Base-by-base conservation (phyloP, 176 grass and related monocot genomes). In the Zizania latifolia region DNA sequence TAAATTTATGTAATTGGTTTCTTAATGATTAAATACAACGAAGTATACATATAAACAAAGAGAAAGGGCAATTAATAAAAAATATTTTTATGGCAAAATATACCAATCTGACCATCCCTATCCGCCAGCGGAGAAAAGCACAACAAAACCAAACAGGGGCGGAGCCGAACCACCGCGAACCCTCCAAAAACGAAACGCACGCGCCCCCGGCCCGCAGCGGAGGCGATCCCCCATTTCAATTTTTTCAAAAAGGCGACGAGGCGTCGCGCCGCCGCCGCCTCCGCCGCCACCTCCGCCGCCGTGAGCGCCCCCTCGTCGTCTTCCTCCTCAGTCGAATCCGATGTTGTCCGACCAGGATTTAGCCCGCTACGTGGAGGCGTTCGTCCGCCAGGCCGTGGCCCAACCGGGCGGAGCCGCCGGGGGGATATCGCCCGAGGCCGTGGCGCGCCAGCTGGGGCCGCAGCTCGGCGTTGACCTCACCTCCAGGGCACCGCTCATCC, bases 321-420 rank as follows among this genome's bases (percentile, higher is more conserved):
- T n/a, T n/a, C n/a, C n/a, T n/a, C n/a, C n/a, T n/a, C n/a, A n/a
- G 31, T n/a, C 53, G 10, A 10, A 62, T 12, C 74, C 31, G 76
- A 92, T 94, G 95, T 80, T 92, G 59, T 94, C 89, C 39, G 89
- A 99, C 80, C 89, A 99, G 70, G 91, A 99, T 79, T 84, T 99
- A 38, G 89, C 89, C 28, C 68, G 81, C 67, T 99, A 82, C 58
- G 89, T 99, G 65, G 86, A 92, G 76, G 79, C 84, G n/a, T 11
- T 94, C 10, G 88, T 99, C 45, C 86, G 85, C 19, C 95, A 90
- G 72, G 79, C 59, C 40, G 90, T 66, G 8, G 33, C 72, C 24
- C 31, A 61, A 62, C 36, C 76, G 22, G 59, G 29, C 9, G 83
- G 2, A 57, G 73, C 58, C 65, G 63, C 51, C 15, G 24, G 51